Evolutionary conservation across 495 filamentous ascomycete species (phyloP).

Genomic region (Podospora sp.): DNA sequence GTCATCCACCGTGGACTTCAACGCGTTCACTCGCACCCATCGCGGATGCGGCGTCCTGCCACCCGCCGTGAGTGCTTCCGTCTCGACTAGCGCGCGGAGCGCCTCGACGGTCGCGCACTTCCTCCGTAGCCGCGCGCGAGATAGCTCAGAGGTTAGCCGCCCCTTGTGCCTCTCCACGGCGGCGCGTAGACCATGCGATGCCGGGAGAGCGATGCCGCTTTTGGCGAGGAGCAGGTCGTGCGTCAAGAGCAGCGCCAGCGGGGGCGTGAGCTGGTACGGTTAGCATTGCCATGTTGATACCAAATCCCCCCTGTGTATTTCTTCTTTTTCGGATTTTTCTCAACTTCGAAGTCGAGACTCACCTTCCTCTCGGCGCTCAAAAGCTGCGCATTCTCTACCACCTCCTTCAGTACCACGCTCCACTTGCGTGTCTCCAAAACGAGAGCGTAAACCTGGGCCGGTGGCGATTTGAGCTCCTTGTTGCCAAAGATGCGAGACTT

Average conservation of each 20-base stretch:
- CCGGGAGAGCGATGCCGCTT: constrained; percentile 74
- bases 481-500: constrained; percentile 78
- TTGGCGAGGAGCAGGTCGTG: constrained; percentile 87
- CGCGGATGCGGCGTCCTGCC: constrained; percentile 60
- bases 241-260: constrained; percentile 76
- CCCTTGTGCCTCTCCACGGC: constrained; percentile 80
- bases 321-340: too few relatives aligned
- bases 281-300: background rate
- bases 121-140: constrained; percentile 70
- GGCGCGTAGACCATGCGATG: constrained; percentile 72
- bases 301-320: too few relatives aligned
- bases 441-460: constrained; percentile 83
- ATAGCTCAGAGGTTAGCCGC: constrained; percentile 78
- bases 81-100: constrained; percentile 60
- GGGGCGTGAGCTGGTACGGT: constrained; percentile 67
- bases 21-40: constrained; percentile 86
- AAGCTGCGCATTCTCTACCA: constrained; percentile 75
- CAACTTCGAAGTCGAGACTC: constrained; percentile 6
- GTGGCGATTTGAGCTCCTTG: constrained; percentile 69
- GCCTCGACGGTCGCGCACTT: constrained; percentile 66
- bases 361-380: constrained; percentile 82
- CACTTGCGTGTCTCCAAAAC: constrained; percentile 87
- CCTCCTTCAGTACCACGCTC: constrained; percentile 79
- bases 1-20: constrained; percentile 68
- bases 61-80: constrained; percentile 30